Evolutionary conservation across 169 alveolate genomes (phyloP).

Genomic region (Eimeria nieschulzi): DNA sequence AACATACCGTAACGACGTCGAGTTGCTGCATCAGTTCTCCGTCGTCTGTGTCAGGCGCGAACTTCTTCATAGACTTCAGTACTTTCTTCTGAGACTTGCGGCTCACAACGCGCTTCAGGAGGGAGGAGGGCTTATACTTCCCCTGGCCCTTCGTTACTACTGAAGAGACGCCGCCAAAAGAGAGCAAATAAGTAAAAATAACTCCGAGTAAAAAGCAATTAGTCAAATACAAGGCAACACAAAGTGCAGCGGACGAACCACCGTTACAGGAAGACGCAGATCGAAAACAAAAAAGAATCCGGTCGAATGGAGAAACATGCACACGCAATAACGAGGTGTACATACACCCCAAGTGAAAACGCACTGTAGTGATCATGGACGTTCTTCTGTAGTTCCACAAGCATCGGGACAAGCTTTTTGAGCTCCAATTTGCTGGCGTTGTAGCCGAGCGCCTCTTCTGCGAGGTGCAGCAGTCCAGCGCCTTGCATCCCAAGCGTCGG

Average conservation of each 20-base stretch:
- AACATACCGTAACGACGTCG: conserved; percentile 7
- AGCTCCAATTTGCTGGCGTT: not conserved
- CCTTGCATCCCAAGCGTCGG: not conserved
- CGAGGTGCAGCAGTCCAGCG: not conserved
- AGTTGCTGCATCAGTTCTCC: conserved; percentile 23
- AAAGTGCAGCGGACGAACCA: too few relatives aligned
- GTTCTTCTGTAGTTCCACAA: conserved; percentile 26
- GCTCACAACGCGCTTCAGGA: not conserved
- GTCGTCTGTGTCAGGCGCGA: conserved; percentile 10
- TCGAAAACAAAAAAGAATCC: too few relatives aligned
- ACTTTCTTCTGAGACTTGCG: conserved; percentile 1
- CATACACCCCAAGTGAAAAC: not conserved
- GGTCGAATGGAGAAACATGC: too few relatives aligned
- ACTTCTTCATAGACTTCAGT: not conserved
- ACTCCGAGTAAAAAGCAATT: too few relatives aligned
- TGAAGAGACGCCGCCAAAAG: not conserved
- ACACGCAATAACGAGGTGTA: too few relatives aligned
- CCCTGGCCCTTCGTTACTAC: conserved; percentile 1
- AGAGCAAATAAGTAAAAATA: too few relatives aligned
- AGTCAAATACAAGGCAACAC: too few relatives aligned
- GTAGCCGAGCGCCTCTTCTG: conserved; percentile 15
- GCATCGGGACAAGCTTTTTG: not conserved
- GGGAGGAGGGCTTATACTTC: not conserved
- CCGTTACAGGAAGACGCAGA: too few relatives aligned
- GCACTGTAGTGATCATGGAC: conserved; percentile 12